phyloP scores from a whole-genome alignment of 2,329 filamentous ascomycete genomes.

The Diaporthe helianthi region DNA sequence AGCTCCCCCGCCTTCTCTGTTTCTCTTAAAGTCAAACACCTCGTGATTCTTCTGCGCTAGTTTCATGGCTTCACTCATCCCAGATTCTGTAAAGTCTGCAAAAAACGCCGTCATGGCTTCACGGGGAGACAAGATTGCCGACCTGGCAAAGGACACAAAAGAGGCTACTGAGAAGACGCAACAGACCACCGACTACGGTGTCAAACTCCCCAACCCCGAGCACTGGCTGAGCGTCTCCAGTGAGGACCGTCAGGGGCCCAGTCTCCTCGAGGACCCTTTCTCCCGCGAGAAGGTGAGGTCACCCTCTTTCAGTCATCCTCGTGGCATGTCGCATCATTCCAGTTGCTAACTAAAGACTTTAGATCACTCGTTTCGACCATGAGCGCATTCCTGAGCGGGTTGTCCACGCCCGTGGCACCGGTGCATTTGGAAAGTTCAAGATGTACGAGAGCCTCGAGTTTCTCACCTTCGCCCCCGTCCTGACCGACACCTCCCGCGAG shows the following conservation, averaged over 20 bases:
- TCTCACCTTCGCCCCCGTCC: slow-evolving; percentile 67
- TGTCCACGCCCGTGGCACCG: slow-evolving; percentile 44
- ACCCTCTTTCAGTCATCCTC: background rate
- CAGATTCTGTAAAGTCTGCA: slow-evolving; percentile 47
- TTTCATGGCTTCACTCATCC: slow-evolving; percentile 38
- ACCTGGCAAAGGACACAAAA: slow-evolving; percentile 65
- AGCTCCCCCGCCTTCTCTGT: background rate
- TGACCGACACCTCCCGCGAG: slow-evolving; percentile 66
- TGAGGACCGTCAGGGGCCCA: slow-evolving; percentile 69
- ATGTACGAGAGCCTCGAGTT: slow-evolving; percentile 69
- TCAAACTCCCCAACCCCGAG: slow-evolving; percentile 76
- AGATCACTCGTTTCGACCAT: slow-evolving; percentile 79
- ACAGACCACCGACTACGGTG: slow-evolving; percentile 80
- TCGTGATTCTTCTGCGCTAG: background rate
- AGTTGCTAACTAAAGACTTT: background rate
- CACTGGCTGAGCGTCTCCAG: slow-evolving; percentile 75
- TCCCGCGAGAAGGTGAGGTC: slow-evolving; percentile 75
- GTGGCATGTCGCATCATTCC: background rate
- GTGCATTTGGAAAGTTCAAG: slow-evolving; percentile 62
- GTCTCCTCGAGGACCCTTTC: slow-evolving; percentile 75
- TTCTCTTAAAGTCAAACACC: background rate
- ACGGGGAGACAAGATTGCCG: slow-evolving; percentile 62
- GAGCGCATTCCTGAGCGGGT: slow-evolving; percentile 49
- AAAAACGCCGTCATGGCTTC: slow-evolving; percentile 50
- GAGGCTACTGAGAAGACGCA: slow-evolving; percentile 64